A percentile compares a stretch with the other conserved stretches of the same genome.
Conservation (phyloP, 1,139 yeast species). For the Saccharomyces pastorianus region DNA sequence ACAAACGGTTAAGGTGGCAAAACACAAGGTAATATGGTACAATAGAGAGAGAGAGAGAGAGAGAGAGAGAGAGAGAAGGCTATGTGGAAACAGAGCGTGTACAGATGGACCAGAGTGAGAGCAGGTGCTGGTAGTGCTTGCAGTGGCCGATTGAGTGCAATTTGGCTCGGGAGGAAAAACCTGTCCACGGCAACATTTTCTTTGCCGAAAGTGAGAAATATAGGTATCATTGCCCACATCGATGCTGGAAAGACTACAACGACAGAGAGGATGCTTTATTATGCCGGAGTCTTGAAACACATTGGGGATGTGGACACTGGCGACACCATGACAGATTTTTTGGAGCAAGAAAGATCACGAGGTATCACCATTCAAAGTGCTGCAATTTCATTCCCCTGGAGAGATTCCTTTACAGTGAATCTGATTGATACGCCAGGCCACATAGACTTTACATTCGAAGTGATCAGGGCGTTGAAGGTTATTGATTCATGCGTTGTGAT, state of each 20-base stretch:
- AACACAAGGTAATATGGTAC: background rate
- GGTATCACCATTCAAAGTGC: conserved; percentile 97
- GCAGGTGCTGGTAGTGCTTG: background rate
- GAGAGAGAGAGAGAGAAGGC: background rate
- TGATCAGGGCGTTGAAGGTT: conserved; percentile 77
- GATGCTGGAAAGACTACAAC: conserved; percentile 96
- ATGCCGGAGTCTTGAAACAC: conserved; percentile 68
- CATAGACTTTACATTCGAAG: conserved; percentile 95
- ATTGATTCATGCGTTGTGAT: conserved; percentile 91
- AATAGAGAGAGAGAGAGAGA: background rate
- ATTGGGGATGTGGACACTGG: conserved; percentile 96
- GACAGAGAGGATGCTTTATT: conserved; percentile 87
- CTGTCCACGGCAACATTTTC: background rate
- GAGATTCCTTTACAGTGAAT: conserved; percentile 52
- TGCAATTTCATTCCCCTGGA: conserved; percentile 87
- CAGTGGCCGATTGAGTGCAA: background rate
- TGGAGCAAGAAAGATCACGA: conserved; percentile 83
- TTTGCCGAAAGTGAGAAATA: conserved; percentile 29
- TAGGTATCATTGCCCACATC: conserved; percentile 88
- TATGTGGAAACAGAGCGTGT: background rate
- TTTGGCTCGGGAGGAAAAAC: background rate
- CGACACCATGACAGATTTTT: conserved; percentile 88
- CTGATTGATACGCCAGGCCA: conserved; percentile 97
- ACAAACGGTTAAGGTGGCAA: background rate
- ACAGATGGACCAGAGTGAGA: background rate